Base-by-base conservation (phyloP, 306 rosid genomes). In the Psophocarpus tetragonolobus region DNA sequence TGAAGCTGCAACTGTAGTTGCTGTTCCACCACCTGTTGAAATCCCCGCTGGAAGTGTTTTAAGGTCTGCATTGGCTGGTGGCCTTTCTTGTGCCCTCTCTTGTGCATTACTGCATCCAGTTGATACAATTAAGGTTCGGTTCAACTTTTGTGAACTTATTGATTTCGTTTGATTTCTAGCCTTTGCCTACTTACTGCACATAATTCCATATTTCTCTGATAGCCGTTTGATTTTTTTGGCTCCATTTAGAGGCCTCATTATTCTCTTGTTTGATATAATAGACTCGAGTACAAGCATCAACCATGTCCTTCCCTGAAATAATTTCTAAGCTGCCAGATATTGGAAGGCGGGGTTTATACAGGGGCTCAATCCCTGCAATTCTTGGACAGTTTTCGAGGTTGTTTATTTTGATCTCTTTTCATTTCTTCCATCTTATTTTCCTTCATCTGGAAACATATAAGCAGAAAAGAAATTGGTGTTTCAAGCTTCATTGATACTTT, bases 361-460 rank as follows among this genome's bases (percentile, higher is more conserved):
- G 99, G 75, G 99, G 99, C 15, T 96, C 99, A 70, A 89, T 91
- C 75, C 98, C 99, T 68, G 99, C 99, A 63, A 93, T 96, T 86
- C 93, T 96, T 71, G 98, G 99, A 81, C 99, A 96, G 82, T 96
- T 96, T 87, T 93, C 98, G 51, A 91, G 99, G 99, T 96, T 84
- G 71, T 69, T 77, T 76, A 38, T 44, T 44, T 38, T 62, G 66
- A 29, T 68, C 50, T 79, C 44, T 57, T 79, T 61, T 13, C 62
- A 44, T 53, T 29, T 33, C 58, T 32, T 57, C 64, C 50, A 53
- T 71, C 23, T 36, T 53, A 42, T 42, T 51, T 69, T 36, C 41
- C 47, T 20, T 23, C 74, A 66, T 73, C 24, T 51, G 58, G 60
- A 74, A 36, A 41, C 9, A 58, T 36, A 58, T 39, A 41, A 38